Conservation (phyloP, 2,329 filamentous ascomycete genomes). For the Colletotrichum cuscutae region DNA sequence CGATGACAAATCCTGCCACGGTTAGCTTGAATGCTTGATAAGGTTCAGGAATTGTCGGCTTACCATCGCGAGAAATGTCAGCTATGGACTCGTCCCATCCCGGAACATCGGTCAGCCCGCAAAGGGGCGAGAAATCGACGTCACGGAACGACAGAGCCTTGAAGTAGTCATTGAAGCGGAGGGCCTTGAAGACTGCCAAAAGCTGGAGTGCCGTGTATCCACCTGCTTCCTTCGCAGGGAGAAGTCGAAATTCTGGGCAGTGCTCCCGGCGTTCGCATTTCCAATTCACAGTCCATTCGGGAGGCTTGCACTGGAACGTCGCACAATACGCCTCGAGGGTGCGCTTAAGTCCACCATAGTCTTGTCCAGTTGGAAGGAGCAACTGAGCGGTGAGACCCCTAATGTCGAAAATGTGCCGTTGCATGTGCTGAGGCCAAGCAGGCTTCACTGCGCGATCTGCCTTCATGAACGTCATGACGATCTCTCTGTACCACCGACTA, state of each 20-base stretch:
- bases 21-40: background rate
- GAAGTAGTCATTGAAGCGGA: constrained; percentile 70
- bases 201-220: constrained; percentile 62
- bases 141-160: constrained; percentile 65
- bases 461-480: constrained; percentile 64
- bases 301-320: constrained; percentile 60
- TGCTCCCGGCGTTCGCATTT: constrained; percentile 54
- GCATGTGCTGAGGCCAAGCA: constrained; percentile 67
- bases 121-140: constrained; percentile 58
- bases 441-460: constrained; percentile 67
- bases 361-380: constrained; percentile 64
- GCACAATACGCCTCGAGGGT: constrained; percentile 66
- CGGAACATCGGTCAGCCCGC: constrained; percentile 53
- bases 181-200: constrained; percentile 65
- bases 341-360: constrained; percentile 64
- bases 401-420: constrained; percentile 63
- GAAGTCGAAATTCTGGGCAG: constrained; percentile 64
- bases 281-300: constrained; percentile 64
- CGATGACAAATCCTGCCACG: constrained; percentile 29
- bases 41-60: constrained; percentile 26
- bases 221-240: constrained; percentile 51
- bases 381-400: constrained; percentile 63
- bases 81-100: constrained; percentile 58
- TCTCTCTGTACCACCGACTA: constrained; percentile 63
- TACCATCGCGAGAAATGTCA: constrained; percentile 64